These are phyloP conservation scores for Pythium apleroticum DNA, from an alignment of 352 stramenopile genomes.

Conservation along the genomic window DNA sequence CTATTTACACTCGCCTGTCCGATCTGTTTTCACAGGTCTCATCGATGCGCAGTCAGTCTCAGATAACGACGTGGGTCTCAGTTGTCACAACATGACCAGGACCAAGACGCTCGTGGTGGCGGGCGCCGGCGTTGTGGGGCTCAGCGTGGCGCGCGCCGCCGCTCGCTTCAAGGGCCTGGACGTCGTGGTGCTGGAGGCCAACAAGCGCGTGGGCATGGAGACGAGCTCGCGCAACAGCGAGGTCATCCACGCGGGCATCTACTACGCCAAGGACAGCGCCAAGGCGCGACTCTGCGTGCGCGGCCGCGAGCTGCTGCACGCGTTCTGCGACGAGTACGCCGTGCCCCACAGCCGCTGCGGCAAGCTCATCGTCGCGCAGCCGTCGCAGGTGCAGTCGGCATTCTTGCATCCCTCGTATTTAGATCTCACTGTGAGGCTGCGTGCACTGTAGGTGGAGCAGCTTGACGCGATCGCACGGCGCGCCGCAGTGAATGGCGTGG, in stretches of 20 bases:
- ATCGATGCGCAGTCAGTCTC: background rate
- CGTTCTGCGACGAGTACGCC: slow-evolving; percentile 84
- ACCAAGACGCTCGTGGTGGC: slow-evolving; percentile 69
- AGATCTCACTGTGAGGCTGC: background rate
- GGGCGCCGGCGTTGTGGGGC: slow-evolving; percentile 73
- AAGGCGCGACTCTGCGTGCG: slow-evolving; percentile 92
- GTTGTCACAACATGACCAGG: background rate
- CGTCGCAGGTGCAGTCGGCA: slow-evolving; percentile 39
- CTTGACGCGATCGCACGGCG: slow-evolving; percentile 39
- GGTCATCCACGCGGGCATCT: slow-evolving; percentile 95
- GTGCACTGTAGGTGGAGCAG: slow-evolving; percentile 38
- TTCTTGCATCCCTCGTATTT: background rate
- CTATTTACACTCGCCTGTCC: slow-evolving; percentile 1
- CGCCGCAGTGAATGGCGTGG: slow-evolving; percentile 56
- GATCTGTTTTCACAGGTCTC: slow-evolving; percentile 3
- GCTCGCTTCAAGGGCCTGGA: slow-evolving; percentile 51
- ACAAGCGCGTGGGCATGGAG: slow-evolving; percentile 78
- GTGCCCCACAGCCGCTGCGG: slow-evolving; percentile 88
- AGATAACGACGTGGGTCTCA: background rate
- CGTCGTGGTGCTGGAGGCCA: slow-evolving; percentile 89
- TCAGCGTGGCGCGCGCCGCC: slow-evolving; percentile 61
- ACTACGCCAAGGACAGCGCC: slow-evolving; percentile 88
- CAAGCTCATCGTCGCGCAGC: slow-evolving; percentile 94
- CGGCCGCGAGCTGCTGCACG: slow-evolving; percentile 89
- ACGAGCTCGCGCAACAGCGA: slow-evolving; percentile 93